Conservation (phyloP, 345 rosid species). For the Acer negundo region DNA sequence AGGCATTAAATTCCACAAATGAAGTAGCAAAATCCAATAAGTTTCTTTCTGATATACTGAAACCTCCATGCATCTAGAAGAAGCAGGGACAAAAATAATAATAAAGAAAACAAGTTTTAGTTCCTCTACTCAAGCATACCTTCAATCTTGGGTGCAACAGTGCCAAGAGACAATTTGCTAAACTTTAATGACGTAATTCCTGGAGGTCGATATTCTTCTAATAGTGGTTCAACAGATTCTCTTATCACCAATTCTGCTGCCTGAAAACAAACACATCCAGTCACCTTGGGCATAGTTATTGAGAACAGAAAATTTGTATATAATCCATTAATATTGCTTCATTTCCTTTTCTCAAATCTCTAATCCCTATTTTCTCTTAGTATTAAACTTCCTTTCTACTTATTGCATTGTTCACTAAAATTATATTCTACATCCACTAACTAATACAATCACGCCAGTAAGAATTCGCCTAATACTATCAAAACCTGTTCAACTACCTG, state of each 20-base stretch:
- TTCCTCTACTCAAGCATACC: slow-evolving; percentile 46
- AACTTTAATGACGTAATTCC: slow-evolving; percentile 94
- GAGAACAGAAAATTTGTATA: not conserved
- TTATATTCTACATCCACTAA: not conserved
- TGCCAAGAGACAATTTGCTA: slow-evolving; percentile 87
- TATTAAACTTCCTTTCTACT: not conserved
- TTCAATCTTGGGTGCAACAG: slow-evolving; percentile 97
- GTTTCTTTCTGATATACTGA: not conserved
- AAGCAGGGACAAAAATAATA: not conserved
- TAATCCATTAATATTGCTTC: not conserved
- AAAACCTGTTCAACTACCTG: not conserved
- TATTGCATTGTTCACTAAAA: not conserved
- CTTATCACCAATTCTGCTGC: slow-evolving; percentile 87
- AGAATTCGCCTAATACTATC: not conserved
- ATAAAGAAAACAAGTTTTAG: slow-evolving; percentile 3
- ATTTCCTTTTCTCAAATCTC: slow-evolving; percentile 7
- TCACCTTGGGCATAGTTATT: slow-evolving; percentile 20
- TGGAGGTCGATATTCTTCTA: slow-evolving; percentile 95
- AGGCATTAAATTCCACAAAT: not conserved
- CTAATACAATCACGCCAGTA: not conserved
- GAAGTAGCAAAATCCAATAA: not conserved
- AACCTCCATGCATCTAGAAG: not conserved
- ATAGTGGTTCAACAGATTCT: slow-evolving; percentile 96
- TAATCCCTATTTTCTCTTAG: not conserved
- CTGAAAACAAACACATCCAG: slow-evolving; percentile 45